phyloP scores from a whole-genome alignment of 2,329 filamentous ascomycete genomes.

The Colletotrichum aenigma region DNA sequence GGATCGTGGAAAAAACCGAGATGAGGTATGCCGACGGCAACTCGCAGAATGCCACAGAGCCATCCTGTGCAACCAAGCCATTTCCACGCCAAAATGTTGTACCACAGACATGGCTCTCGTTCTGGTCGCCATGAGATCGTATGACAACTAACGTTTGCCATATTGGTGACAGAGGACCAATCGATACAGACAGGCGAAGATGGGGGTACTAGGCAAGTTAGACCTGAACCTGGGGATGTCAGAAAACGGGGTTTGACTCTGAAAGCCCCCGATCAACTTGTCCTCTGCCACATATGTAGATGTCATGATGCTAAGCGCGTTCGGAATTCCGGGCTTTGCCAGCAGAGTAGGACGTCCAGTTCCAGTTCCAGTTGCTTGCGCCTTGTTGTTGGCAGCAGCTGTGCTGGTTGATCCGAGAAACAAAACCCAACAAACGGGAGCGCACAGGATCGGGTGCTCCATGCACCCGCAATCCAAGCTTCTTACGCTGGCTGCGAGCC shows the following conservation, averaged over 20 bases:
- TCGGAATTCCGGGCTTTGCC: not conserved
- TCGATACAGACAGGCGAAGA: not conserved
- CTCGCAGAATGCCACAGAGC: conserved; percentile 4
- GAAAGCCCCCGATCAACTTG: not conserved
- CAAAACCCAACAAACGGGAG: not conserved
- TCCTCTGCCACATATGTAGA: not conserved
- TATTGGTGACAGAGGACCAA: not conserved
- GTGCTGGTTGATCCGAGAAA: not conserved
- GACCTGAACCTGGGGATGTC: not conserved
- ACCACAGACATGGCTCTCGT: not conserved
- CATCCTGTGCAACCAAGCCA: not conserved
- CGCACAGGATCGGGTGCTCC: not conserved
- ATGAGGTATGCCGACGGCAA: conserved; percentile 17
- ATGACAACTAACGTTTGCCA: not conserved
- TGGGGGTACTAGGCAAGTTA: not conserved
- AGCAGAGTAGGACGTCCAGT: not conserved
- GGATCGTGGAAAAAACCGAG: conserved; percentile 21
- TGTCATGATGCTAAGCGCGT: not conserved
- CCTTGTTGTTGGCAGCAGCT: not conserved
- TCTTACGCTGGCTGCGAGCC: not conserved
- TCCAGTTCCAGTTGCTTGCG: not conserved
- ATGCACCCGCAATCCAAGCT: not conserved
- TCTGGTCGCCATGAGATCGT: not conserved
- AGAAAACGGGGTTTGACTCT: not conserved
- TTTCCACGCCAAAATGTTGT: conserved; percentile 6